Base-by-base conservation (phyloP, 306 rosid species). In the Prunus campanulata region DNA sequence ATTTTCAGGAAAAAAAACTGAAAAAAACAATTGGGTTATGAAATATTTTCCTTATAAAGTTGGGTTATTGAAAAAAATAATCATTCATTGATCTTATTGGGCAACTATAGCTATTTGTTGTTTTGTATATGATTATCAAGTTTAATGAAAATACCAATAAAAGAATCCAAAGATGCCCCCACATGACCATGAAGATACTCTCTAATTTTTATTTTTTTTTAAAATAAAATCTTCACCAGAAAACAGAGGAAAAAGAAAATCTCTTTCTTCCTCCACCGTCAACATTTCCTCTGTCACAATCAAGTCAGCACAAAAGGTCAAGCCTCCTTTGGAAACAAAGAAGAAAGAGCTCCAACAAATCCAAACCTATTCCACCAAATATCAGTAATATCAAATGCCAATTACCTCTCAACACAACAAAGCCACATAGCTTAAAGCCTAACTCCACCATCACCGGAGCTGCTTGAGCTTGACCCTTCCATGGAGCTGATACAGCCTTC, bases 401-500 rank as follows among this genome's bases (percentile, higher is more conserved):
- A 15, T 2, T 29, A 6, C 25, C 27, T 25, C 48, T 8, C 19
- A 24, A 27, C 32, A 61, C 60, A 51, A 61, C 60, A 51, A 39
- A 12, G 20, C 35, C 59, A 74, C 20, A 25, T 27, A 29, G 15
- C 72, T 24, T 29, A 22, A 25, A 50, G 14, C 27, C 48, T 15
- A 20, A 3, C 19, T 59, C 66, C 76, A 6, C 73, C 39, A 32
- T n/a, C 68, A 47, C 67, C 75, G 69, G 62, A 55, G 55, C 73
- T 80, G 66, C 68, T 5, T 9, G 46, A 48, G 3, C 3, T 44
- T 35, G 15, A 35, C 35, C 73, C 63, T 46, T n/a, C 16, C 65
- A 91, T 93, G 97, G 86, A 89, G 80, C 88, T 89, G 65, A 74
- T 89, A 86, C 84, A 70, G 13, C 97, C 87, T 65, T 80, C 79